Base-by-base conservation (phyloP, 345 rosid species). In the Excoecaria cochinchinensis region DNA sequence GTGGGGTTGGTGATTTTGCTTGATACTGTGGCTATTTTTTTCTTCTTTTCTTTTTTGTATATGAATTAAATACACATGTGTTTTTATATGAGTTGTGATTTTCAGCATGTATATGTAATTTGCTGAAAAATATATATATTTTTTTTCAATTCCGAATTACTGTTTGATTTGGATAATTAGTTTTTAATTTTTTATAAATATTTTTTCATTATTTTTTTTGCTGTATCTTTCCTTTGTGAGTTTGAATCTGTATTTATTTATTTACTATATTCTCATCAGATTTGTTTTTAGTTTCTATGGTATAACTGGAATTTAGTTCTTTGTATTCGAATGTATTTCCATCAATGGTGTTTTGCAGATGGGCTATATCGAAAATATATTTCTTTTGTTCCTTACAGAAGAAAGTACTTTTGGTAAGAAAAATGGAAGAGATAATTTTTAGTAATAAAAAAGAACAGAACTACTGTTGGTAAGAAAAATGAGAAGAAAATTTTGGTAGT, bases 151-250 rank as follows among this genome's bases (percentile, higher is more conserved):
- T 22, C 46, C 42, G 15, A 12, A 59, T 24, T 59, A 25, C 40
- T 59, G 64, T 25, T 24, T 59, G 39, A 11, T 59, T 59, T 21
- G 8, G 42, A 12, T 47, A 5, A 16, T 22, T 24, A 22, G 4
- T 48, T 48, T 15, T n/a, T 5, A 0, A 50, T 7, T 46, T 46
- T 21, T 46, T 22, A 25, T 51, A 31, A 67, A 15, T 50, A 13
- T 62, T 62, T 14, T 14, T 62, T 16, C 15, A 7, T 0, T 24
- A 10, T 12, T 12, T 44, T n/a, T 17, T 40, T 42, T 9, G 4
- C 50, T 65, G 31, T 65, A 42, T 65, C 69, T 21, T 42, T 65
- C 69, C 7, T 65, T 59, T 42, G 21, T 65, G 51, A 65, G 56
- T 47, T 48, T 42, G 21, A 38, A 16, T 38, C 5, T 65, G 19